These are phyloP conservation scores for Hydrangea macrophylla DNA, from an alignment of 148 eudicot species.

Conservation along the genomic window DNA sequence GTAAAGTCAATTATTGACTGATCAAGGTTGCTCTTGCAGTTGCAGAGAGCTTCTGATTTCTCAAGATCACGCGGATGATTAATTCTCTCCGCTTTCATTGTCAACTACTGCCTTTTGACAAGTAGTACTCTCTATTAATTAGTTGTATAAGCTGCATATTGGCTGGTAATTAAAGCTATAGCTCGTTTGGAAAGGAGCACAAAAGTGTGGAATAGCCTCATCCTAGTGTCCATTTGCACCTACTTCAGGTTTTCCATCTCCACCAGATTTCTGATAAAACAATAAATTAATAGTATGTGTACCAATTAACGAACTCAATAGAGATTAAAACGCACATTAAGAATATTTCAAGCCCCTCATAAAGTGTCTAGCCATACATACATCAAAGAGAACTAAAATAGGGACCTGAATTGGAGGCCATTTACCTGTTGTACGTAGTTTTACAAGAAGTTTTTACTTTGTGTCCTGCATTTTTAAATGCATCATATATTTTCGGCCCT, in stretches of 20 bases:
- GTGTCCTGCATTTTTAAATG: no score
- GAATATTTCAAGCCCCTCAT: neutral
- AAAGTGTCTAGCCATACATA: neutral
- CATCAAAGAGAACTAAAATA: neutral
- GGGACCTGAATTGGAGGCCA: no score
- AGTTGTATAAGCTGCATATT: constrained; percentile 34
- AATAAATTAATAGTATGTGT: neutral
- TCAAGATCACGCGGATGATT: constrained; percentile 30
- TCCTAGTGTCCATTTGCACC: constrained; percentile 25
- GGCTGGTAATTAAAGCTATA: constrained; percentile 42
- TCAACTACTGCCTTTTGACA: constrained; percentile 28
- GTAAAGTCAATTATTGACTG: constrained; percentile 37
- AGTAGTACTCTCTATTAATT: no score
- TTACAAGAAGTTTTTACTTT: no score
- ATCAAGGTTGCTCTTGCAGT: constrained; percentile 41
- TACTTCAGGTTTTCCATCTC: constrained; percentile 38
- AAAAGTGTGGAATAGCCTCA: constrained; percentile 40
- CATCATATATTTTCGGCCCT: no score
- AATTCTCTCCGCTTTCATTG: constrained; percentile 39
- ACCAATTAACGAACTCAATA: neutral
- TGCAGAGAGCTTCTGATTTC: no score
- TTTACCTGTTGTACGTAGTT: no score
- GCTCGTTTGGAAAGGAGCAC: constrained; percentile 53
- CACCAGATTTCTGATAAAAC: constrained; percentile 43
- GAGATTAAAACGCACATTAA: neutral